These are phyloP conservation scores for Hymenoscyphus albidus DNA, from an alignment of 2,329 filamentous ascomycete genomes.

Conservation along the genomic window DNA sequence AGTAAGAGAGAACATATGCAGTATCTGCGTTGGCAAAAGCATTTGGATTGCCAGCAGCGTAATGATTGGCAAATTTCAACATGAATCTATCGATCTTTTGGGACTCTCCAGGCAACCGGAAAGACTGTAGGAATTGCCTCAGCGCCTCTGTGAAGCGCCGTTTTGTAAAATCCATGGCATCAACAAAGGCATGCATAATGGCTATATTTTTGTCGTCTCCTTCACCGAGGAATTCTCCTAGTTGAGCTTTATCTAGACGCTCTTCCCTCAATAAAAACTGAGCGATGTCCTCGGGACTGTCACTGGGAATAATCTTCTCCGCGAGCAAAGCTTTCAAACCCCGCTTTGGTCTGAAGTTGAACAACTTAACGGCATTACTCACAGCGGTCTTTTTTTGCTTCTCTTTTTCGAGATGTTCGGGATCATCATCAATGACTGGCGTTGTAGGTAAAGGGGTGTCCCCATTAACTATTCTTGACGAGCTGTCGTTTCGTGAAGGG, in stretches of 20 bases:
- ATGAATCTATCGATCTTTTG: constrained; percentile 99
- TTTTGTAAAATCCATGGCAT: constrained; percentile 88
- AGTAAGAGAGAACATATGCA: constrained; percentile 92
- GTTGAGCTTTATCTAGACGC: constrained; percentile 81
- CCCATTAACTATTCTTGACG: constrained; percentile 53
- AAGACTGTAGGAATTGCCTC: constrained; percentile 87
- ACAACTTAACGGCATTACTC: constrained; percentile 81
- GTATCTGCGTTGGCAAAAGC: constrained; percentile 98
- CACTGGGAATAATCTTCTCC: constrained; percentile 81
- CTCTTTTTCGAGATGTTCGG: constrained; percentile 87
- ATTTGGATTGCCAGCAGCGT: constrained; percentile 91
- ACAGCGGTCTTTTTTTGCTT: constrained; percentile 92
- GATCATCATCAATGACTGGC: constrained; percentile 78
- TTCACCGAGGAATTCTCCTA: constrained; percentile 93
- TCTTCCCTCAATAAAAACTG: constrained; percentile 78
- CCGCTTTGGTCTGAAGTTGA: constrained; percentile 97
- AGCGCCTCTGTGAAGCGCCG: constrained; percentile 90
- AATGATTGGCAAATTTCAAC: constrained; percentile 97
- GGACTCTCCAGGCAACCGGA: constrained; percentile 89
- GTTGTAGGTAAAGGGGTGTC: constrained; percentile 61
- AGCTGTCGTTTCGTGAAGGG: constrained; percentile 56
- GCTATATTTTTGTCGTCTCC: constrained; percentile 90
- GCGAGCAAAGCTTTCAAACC: constrained; percentile 81
- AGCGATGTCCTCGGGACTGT: constrained; percentile 77
- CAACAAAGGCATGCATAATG: constrained; percentile 98